Conservation (phyloP, 2,329 filamentous ascomycete genomes). For the Cladorrhinum sp. region DNA sequence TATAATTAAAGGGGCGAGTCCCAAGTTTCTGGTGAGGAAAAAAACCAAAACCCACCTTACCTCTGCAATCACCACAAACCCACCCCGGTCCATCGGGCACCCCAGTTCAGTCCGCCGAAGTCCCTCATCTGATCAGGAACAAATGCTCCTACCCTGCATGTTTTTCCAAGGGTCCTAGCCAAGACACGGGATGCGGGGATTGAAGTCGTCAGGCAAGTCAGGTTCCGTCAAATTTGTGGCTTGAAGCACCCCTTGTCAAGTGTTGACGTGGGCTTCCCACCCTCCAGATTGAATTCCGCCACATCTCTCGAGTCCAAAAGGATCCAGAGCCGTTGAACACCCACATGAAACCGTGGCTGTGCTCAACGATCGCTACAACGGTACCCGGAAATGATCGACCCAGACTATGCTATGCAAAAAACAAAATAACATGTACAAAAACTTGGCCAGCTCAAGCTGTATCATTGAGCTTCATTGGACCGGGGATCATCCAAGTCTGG, state of each 20-base stretch:
- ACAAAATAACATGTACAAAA: not conserved
- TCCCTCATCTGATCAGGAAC: not conserved
- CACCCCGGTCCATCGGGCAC: not conserved
- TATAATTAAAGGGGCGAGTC: not conserved
- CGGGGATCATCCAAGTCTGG: conserved; percentile 5
- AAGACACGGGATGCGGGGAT: not conserved
- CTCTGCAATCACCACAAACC: not conserved
- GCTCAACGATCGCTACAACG: conserved; percentile 13
- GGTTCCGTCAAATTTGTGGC: not conserved
- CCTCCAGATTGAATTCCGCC: not conserved
- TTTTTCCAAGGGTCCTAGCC: conserved; percentile 3
- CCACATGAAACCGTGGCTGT: conserved; percentile 28
- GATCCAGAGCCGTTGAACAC: conserved; percentile 11
- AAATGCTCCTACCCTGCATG: not conserved
- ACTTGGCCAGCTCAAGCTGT: not conserved
- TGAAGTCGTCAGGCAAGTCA: not conserved
- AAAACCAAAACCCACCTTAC: not conserved
- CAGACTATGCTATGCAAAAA: not conserved
- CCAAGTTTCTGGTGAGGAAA: not conserved
- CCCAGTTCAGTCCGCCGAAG: too few species aligned
- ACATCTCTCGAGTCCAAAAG: conserved; percentile 3
- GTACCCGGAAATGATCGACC: conserved; percentile 24
- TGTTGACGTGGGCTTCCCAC: not conserved
- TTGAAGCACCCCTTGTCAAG: not conserved
- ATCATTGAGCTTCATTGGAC: conserved; percentile 16